phyloP scores from a whole-genome alignment of 208 protist species.

The Trypanosomatidae sp. region DNA sequence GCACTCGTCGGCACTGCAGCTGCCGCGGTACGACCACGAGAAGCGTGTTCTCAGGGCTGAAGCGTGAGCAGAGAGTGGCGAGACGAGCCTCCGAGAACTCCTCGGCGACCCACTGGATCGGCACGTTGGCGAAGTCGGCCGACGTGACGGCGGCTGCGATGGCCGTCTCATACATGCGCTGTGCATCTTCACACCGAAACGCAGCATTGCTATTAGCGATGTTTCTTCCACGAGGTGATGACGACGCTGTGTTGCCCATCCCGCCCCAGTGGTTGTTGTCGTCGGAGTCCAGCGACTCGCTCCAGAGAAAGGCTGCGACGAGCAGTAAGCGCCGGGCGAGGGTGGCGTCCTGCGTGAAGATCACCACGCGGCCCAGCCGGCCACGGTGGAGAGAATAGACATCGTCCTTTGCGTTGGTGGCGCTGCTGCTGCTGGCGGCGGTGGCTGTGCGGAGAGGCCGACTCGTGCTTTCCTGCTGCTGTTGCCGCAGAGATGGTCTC shows the following conservation, averaged over 20 bases:
- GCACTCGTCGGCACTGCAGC: slow-evolving; percentile 52
- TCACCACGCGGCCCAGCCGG: slow-evolving; percentile 53
- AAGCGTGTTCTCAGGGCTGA: slow-evolving; percentile 62
- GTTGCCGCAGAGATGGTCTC: not conserved
- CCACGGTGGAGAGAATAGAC: slow-evolving; percentile 22
- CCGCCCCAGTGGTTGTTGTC: not conserved
- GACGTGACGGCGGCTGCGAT: slow-evolving; percentile 52
- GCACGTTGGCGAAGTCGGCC: slow-evolving; percentile 45
- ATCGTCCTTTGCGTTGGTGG: slow-evolving; percentile 12
- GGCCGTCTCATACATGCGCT: slow-evolving; percentile 35
- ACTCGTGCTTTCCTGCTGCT: not conserved
- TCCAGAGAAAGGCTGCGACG: slow-evolving; percentile 54
- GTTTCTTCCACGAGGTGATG: too few species aligned
- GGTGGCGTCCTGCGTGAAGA: slow-evolving; percentile 54
- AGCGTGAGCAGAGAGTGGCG: slow-evolving; percentile 34
- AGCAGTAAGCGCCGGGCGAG: slow-evolving; percentile 52
- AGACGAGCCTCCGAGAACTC: slow-evolving; percentile 47
- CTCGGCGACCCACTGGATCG: slow-evolving; percentile 75
- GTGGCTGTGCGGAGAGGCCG: not conserved
- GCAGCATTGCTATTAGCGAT: not conserved
- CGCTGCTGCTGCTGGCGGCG: not conserved
- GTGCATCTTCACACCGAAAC: slow-evolving; percentile 12
- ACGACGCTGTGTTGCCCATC: not conserved
- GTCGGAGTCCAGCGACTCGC: not conserved
- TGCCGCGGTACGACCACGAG: slow-evolving; percentile 61